Evolutionary conservation across 2,329 filamentous ascomycete species (phyloP), one percentile per base, ranked within the genome.

Genomic region (Eutypella sp.): DNA sequence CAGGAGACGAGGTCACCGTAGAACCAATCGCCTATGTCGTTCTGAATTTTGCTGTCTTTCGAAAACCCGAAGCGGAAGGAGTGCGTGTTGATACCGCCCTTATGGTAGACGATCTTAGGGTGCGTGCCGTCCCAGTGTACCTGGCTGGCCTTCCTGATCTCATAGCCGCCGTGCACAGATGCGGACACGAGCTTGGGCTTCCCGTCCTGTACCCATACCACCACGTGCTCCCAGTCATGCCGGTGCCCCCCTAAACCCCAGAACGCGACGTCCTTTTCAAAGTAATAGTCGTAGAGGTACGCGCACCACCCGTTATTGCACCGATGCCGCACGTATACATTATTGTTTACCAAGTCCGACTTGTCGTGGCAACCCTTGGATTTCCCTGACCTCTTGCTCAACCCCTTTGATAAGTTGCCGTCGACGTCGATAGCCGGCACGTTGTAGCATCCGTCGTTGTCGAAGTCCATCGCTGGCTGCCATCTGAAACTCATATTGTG

Each of bases 241-340:
- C 57, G 60, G 56, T 72, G 69, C 15, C 66, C 65, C 2, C 54
- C 50, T 15, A 62, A 38, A 46, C 60, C 45, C 19, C 51, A 42
- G 18, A 63, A 20, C 3, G 60, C 58, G 3, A 67, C 63, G 57
- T 72, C 70, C 59, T 72, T 72, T 50, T 73, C 70, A 44, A 73
- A 73, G 57, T 71, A 73, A 57, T 73, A 72, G 49, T 63, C 68
- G 56, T 73, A 73, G 23, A 72, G 38, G 55, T 69, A 64, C 13
- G 63, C 62, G 57, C 70, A 74, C 69, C 68, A 72, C 47, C 64
- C 64, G 52, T 64, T 63, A 53, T 72, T 73, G 60, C 71, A 73
- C 4, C 66, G 64, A 50, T 61, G 57, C 4, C 70, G 68, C 3
- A 62, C 59, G 57, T 72, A 73, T 37, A 71, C 67, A 50, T 73